Base-by-base conservation (phyloP, 1,139 yeast species). In the Suhomyces choctaworum region DNA sequence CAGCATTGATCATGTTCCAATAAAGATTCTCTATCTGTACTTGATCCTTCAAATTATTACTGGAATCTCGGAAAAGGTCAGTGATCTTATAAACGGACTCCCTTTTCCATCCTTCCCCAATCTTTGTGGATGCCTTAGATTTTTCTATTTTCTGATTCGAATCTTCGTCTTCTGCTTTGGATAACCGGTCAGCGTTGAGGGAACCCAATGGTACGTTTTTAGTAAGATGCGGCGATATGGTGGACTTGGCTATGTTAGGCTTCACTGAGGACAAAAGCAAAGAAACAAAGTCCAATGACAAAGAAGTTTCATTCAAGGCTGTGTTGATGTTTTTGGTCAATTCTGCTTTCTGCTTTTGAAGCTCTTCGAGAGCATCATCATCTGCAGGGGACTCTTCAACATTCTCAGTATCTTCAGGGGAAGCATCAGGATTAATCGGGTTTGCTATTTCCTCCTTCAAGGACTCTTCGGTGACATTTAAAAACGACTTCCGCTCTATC, bases 21-120 rank as follows among this genome's bases (percentile, higher is more conserved):
- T 87, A 92, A 13, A 62, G 67, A 39, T 74, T 75, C 52, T 92
- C 97, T 39, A 73, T 76, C 4, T 55, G 49, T 0, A 82, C 72
- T 46, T 82, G 88, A 10, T 62, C 66, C 27, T 64, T 63, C 25
- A 90, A 61, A 34, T 78, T 64, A 3, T 53, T 48, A 22, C 80
- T 71, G 1, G 90, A 78, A 5, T 60, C 60, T 29, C 69, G 64
- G 37, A 90, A 67, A 11, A 74, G 64, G 1, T 58, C 49, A 1
- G 82, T 66, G 4, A 90, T 75, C 35, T 76, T 76, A 22, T 66
- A 68, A 30, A 89, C 57, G 28, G 94, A 77, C 51, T 84, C 78
- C 25, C 82, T 59, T 51, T 89, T 90, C 97, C 97, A 90, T 2
- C 96, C 96, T 46, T 80, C 79, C 1, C 89, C 89, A 3, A 82